Percentiles rank a stretch among this genome's conserved stretches.
Evolutionary conservation across 371 early-diverging fungal species (phyloP).

Genomic region (Syncephalis fuscata): DNA sequence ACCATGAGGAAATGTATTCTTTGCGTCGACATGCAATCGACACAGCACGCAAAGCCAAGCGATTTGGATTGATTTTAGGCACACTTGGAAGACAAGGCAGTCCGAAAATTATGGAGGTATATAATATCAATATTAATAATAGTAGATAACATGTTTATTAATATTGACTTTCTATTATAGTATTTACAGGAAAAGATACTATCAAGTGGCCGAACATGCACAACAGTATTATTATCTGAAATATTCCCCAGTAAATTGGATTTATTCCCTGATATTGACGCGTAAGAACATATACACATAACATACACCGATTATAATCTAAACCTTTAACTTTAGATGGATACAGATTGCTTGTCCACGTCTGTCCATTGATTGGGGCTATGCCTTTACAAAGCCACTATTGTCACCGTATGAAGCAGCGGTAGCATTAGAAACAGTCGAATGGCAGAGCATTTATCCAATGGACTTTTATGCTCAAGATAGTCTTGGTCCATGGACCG

Average conservation of each 20-base stretch:
- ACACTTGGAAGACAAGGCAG: constrained; percentile 98
- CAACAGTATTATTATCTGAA: constrained; percentile 77
- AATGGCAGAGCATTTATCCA: constrained; percentile 80
- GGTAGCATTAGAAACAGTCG: constrained; percentile 54
- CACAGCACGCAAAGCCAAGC: constrained; percentile 48
- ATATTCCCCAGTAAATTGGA: constrained; percentile 85
- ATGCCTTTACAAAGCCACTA: constrained; percentile 86
- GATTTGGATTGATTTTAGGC: constrained; percentile 85
- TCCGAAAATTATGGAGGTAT: constrained; percentile 64
- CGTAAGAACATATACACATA: constrained; percentile 18
- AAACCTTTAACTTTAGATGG: constrained; percentile 30
- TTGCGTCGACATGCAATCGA: constrained; percentile 71
- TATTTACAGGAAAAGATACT: constrained; percentile 49
- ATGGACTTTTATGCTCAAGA: constrained; percentile 96
- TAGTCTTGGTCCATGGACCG: constrained; percentile 88
- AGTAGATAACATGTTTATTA: not conserved
- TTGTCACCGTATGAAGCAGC: constrained; percentile 96
- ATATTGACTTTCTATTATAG: constrained; percentile 8
- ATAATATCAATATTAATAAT: not conserved
- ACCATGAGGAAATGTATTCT: constrained; percentile 81
- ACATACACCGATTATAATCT: not conserved
- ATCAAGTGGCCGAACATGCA: constrained; percentile 44
- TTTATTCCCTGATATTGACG: constrained; percentile 79
- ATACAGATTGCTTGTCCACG: constrained; percentile 98
- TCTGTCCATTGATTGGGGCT: constrained; percentile 99